Percentiles rank a stretch among this genome's conserved stretches.
Conservation (phyloP, 208 protist species). For the Crithidia expoeki region DNA sequence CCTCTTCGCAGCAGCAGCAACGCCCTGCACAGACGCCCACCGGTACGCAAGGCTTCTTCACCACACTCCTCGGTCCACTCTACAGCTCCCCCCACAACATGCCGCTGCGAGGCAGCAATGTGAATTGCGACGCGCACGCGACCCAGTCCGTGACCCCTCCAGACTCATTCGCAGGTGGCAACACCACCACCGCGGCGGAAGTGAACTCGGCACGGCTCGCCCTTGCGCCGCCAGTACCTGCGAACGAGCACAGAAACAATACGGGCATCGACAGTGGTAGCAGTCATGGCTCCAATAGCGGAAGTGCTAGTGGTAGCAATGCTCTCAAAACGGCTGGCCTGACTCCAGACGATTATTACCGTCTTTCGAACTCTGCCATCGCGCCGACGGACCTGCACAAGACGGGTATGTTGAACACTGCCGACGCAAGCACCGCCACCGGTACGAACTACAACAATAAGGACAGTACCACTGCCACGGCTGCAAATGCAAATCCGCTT, state of each 20-base stretch:
- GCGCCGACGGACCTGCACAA: neutral
- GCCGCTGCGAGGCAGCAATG: neutral
- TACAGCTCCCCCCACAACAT: slow-evolving; percentile 7
- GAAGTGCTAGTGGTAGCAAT: no score
- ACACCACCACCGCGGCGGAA: neutral
- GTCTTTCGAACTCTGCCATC: neutral
- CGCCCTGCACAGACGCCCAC: slow-evolving; percentile 1
- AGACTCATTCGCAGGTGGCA: neutral
- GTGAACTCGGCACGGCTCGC: neutral
- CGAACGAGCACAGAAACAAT: neutral
- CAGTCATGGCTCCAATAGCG: neutral
- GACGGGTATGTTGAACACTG: neutral
- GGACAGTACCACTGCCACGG: neutral
- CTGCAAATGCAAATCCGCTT: neutral
- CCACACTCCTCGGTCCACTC: slow-evolving; percentile 2
- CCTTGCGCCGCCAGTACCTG: neutral
- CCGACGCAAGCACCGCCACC: neutral
- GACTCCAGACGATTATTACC: neutral
- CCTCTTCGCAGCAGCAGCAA: slow-evolving; percentile 4
- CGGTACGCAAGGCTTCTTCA: slow-evolving; percentile 12
- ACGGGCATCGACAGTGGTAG: neutral
- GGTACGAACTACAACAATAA: neutral
- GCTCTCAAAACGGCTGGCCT: no score
- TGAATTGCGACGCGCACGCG: neutral
- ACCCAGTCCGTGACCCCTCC: neutral